Percentiles rank a stretch among this genome's conserved stretches.
phyloP scores from a whole-genome alignment of 2,329 filamentous ascomycete species.

The Sphaerulina vaccinii region DNA sequence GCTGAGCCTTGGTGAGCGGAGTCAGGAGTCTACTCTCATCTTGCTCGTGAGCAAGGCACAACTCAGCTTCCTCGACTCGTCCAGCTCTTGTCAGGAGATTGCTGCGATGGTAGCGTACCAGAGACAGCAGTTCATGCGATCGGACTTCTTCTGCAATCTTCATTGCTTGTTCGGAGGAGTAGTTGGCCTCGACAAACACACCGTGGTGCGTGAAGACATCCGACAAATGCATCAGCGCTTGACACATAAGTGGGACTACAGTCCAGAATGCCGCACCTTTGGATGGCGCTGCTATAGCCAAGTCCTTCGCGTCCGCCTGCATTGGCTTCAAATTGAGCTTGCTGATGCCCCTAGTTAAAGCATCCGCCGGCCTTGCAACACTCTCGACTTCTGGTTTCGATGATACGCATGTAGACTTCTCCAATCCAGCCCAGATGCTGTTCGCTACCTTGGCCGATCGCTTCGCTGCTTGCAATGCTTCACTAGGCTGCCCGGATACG shows the following conservation, averaged over 20 bases:
- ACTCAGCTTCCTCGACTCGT: slow-evolving; percentile 32
- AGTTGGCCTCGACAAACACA: slow-evolving; percentile 81
- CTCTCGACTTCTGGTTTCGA: slow-evolving; percentile 17
- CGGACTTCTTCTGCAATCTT: slow-evolving; percentile 62
- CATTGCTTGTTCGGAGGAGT: slow-evolving; percentile 80
- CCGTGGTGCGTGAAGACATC: slow-evolving; percentile 79
- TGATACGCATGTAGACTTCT: slow-evolving; percentile 19
- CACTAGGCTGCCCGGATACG: slow-evolving; percentile 17
- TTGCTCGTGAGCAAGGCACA: slow-evolving; percentile 27
- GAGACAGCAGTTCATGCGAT: slow-evolving; percentile 19
- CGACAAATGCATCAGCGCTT: slow-evolving; percentile 70
- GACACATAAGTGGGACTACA: slow-evolving; percentile 70
- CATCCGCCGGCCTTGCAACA: slow-evolving; percentile 12
- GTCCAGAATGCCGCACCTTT: slow-evolving; percentile 74
- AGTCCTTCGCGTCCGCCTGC: slow-evolving; percentile 27
- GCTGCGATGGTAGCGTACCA: slow-evolving; percentile 25
- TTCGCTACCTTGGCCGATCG: slow-evolving; percentile 31
- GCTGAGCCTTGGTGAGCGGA: slow-evolving; percentile 22
- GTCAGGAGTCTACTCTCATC: slow-evolving; percentile 5
- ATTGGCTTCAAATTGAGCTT: slow-evolving; percentile 38
- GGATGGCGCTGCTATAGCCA: slow-evolving; percentile 30
- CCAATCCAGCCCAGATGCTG: slow-evolving; percentile 30
- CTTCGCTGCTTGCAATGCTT: slow-evolving; percentile 33
- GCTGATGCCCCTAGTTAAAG: slow-evolving; percentile 32
- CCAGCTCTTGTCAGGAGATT: slow-evolving; percentile 28